Evolutionary conservation across 352 stramenopile species (phyloP), one percentile per base, ranked within the genome.

Genomic region (Pythium coloratum): DNA sequence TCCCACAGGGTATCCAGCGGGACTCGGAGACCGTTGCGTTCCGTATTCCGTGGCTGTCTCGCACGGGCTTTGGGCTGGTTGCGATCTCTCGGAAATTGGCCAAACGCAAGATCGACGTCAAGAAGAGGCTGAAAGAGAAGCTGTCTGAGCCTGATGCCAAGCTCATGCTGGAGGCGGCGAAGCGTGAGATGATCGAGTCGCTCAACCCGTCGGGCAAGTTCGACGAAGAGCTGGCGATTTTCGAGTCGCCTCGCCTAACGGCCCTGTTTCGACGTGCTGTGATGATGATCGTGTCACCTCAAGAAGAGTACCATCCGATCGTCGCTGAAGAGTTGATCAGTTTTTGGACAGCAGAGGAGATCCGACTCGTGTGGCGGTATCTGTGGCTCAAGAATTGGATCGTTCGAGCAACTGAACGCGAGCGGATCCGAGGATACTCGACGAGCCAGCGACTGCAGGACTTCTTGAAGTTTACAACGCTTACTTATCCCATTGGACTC

Each of bases 331-430:
- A 92, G 55, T 70, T 95, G 24, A 90, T 94, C n/a, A 88, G 81
- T n/a, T 83, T 82, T 34, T 95, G 87, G 87, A 81, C 62, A 2
- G 76, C 80, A 6, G 65, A 86, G 12, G 85, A 95, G 36, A 90
- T 95, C 57, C 77, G 82, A 30, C 64, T 90, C 8, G 83, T 95
- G 47, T 95, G 87, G 87, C 78, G 87, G 28, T 94, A 94, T 53
- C 58, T 95, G 3, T 95, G 85, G 85, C 71, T 95, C 10, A 90
- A 90, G 34, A 90, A 90, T 42, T 95, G 87, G 87, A 95, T 95
- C 55, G 86, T 94, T 20, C 76, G 81, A 20, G 80, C 87, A 12
- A 89, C 81, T 5, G 81, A 94, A 40, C 81, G 81, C n/a, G 82
- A 94, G 56, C 70, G 78, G 8, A 80, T 84, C 28, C 81, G 85